A percentile compares a stretch with the other conserved stretches of the same genome.
These are phyloP conservation scores for Saitoella complicata DNA, from an alignment of 805 yeast species.

Conservation along the genomic window DNA sequence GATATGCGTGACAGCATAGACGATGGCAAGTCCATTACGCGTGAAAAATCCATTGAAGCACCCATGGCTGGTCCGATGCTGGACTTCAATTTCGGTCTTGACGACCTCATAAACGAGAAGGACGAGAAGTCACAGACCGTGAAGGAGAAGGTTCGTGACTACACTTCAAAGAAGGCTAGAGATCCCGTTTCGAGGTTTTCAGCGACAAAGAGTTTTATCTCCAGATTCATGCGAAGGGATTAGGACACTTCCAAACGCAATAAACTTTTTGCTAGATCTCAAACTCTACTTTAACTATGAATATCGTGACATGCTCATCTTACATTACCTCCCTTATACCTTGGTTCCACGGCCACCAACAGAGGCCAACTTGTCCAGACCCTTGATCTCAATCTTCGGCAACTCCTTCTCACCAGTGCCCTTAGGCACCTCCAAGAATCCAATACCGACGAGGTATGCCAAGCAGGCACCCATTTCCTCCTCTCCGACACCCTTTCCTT, in stretches of 20 bases:
- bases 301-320: background rate
- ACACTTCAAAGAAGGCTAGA: background rate
- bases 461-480: slow-evolving; percentile 59
- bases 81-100: too few species aligned
- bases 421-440: slow-evolving; percentile 57
- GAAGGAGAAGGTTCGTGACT: background rate
- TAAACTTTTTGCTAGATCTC: background rate
- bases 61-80: too few species aligned
- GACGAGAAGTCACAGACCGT: too few species aligned
- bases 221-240: background rate
- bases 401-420: slow-evolving; percentile 25
- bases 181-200: background rate
- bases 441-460: slow-evolving; percentile 62
- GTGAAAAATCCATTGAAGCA: too few species aligned
- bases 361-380: slow-evolving; percentile 17
- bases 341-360: slow-evolving; percentile 26
- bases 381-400: slow-evolving; percentile 40
- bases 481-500: slow-evolving; percentile 60
- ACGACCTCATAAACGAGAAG: too few species aligned
- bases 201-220: background rate
- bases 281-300: background rate
- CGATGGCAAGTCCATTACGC: too few species aligned
- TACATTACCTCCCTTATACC: background rate
- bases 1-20: too few species aligned
- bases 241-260: background rate